Conservation (phyloP, 2,329 filamentous ascomycete genomes). For the Verticillium tricorpus region DNA sequence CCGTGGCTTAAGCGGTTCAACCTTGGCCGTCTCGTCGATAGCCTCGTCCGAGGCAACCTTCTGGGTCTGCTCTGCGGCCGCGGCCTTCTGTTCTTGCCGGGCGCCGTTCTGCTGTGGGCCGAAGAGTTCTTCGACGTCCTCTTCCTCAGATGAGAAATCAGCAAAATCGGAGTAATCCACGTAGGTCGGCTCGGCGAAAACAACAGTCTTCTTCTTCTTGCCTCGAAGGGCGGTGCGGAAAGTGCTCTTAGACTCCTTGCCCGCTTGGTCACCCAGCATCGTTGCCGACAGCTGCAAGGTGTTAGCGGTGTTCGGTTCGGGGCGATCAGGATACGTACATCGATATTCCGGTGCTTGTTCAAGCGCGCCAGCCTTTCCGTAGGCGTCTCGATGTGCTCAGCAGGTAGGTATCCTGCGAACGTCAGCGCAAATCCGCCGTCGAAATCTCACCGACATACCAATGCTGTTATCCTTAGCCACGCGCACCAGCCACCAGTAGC, state of each 20-base stretch:
- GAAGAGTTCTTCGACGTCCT: slow-evolving; percentile 42
- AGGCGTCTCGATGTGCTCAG: slow-evolving; percentile 97
- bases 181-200: slow-evolving; percentile 80
- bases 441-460: slow-evolving; percentile 35
- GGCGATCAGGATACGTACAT: slow-evolving; percentile 51
- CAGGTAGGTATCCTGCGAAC: slow-evolving; percentile 78
- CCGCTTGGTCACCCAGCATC: slow-evolving; percentile 57
- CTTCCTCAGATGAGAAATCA: slow-evolving; percentile 77
- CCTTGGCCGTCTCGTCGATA: slow-evolving; percentile 49
- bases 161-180: slow-evolving; percentile 85
- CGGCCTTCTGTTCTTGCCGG: slow-evolving; percentile 17
- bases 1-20: slow-evolving; percentile 50
- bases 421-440: slow-evolving; percentile 13
- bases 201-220: slow-evolving; percentile 79
- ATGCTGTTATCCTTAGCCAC: slow-evolving; percentile 98
- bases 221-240: slow-evolving; percentile 80
- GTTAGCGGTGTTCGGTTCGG: slow-evolving; percentile 21
- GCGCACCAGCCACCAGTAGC: slow-evolving; percentile 98
- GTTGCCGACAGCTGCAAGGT: slow-evolving; percentile 49
- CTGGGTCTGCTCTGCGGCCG: slow-evolving; percentile 19
- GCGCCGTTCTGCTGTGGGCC: slow-evolving; percentile 24
- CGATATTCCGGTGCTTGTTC: slow-evolving; percentile 97
- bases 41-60: slow-evolving; percentile 25
- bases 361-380: slow-evolving; percentile 88
- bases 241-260: slow-evolving; percentile 74